Base-by-base conservation (phyloP, 371 early-diverging fungal species). In the Synchytrium microbalum region DNA sequence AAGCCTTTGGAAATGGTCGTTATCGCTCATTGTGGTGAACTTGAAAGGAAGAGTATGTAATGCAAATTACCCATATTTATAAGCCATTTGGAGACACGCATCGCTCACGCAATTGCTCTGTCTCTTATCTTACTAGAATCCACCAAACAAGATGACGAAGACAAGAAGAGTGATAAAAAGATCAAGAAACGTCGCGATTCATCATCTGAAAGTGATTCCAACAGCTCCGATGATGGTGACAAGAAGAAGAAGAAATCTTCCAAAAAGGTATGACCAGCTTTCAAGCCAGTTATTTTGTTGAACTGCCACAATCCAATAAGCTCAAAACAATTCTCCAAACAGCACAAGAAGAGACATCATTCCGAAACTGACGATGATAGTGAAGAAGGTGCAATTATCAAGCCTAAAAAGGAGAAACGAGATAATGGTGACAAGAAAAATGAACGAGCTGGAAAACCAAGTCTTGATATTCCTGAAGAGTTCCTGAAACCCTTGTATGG, bases 11-110 rank as follows among this genome's bases (percentile, higher is more conserved):
- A 84, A 51, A 78, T 76, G 56, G 79, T 85, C 24, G 82, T 85
- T 78, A 87, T 92, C 69, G 81, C 84, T 3, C 84, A 86, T 61
- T 83, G 84, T 57, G 92, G 92, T 55, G 90, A 87, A 68, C 72
- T 89, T 10, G 79, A 59, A 67, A 69, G 32, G 71, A 70, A 24
- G 24, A 38, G 46, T 38, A 38, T 10, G 46, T n/a, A n/a, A n/a
- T n/a, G n/a, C n/a, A n/a, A n/a, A n/a, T n/a, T n/a, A n/a, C n/a
- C n/a, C n/a, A n/a, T n/a, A n/a, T n/a, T n/a, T n/a, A n/a, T n/a
- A n/a, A n/a, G n/a, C n/a, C n/a, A n/a, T n/a, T n/a, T n/a, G n/a
- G n/a, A n/a, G n/a, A n/a, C n/a, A n/a, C n/a, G n/a, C n/a, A n/a
- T n/a, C n/a, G n/a, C n/a, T n/a, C n/a, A n/a, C n/a, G n/a, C n/a